Evolutionary conservation across 1,284 basidiomycete species (phyloP).

Genomic region (Boletellus deceptivus): DNA sequence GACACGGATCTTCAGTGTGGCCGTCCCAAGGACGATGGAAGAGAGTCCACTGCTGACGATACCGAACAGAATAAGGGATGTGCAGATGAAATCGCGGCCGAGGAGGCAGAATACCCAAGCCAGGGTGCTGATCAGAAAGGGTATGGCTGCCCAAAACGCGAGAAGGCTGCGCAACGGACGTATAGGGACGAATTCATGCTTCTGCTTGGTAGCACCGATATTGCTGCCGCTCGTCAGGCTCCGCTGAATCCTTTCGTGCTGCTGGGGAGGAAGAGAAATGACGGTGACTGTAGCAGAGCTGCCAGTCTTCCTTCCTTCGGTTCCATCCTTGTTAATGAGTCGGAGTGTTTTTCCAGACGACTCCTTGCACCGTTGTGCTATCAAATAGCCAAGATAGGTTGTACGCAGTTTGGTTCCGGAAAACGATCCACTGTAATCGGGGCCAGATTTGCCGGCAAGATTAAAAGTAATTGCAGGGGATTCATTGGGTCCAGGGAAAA

Average conservation of each 20-base stretch:
- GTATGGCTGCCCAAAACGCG: slow-evolving; percentile 13
- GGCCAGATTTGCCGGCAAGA: slow-evolving; percentile 27
- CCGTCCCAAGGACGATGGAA: slow-evolving; percentile 27
- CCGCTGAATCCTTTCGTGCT: not conserved
- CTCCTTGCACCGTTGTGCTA: not conserved
- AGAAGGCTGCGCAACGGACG: not conserved
- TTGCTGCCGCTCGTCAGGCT: not conserved
- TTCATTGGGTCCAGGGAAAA: slow-evolving; percentile 30
- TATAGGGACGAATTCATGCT: slow-evolving; percentile 7
- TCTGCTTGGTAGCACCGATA: not conserved
- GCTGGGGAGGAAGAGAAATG: slow-evolving; percentile 11
- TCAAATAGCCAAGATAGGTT: slow-evolving; percentile 23
- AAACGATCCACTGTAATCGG: slow-evolving; percentile 20
- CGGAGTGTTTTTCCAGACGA: not conserved
- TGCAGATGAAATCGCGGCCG: slow-evolving; percentile 21
- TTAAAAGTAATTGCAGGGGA: slow-evolving; percentile 24
- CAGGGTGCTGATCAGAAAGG: slow-evolving; percentile 25
- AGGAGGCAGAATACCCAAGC: slow-evolving; percentile 18
- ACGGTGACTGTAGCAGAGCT: slow-evolving; percentile 18
- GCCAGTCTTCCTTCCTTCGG: slow-evolving; percentile 16
- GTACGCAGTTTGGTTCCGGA: slow-evolving; percentile 29
- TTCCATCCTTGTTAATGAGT: slow-evolving; percentile 5
- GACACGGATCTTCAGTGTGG: slow-evolving; percentile 18
- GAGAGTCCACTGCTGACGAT: slow-evolving; percentile 27
- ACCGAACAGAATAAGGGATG: slow-evolving; percentile 32